Evolutionary conservation across 148 eudicot species (phyloP).

Genomic region (Nepenthes mirabilis): DNA sequence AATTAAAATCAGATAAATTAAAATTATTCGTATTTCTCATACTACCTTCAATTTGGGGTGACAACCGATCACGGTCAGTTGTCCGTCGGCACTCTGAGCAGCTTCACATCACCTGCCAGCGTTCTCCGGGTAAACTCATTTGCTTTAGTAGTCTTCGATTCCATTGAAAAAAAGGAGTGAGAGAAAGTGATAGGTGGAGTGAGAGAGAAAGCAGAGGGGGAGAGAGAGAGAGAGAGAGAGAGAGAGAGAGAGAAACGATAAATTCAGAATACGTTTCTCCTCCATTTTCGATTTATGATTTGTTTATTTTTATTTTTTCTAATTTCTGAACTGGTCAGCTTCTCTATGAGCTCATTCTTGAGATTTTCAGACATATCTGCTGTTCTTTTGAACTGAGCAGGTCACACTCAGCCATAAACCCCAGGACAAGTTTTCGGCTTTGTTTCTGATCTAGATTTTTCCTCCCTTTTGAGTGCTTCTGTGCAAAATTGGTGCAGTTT

Average conservation of each 20-base stretch:
- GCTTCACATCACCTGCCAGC: slow-evolving; percentile 8
- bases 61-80: too few species aligned
- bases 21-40: too few species aligned
- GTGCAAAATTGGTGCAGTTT: slow-evolving; percentile 4
- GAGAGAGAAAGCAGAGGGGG: slow-evolving; percentile 1
- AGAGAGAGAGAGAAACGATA: slow-evolving; percentile 11
- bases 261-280: slow-evolving; percentile 22
- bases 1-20: too few species aligned
- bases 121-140: slow-evolving; percentile 28
- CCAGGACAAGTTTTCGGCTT: background rate
- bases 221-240: background rate
- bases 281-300: background rate
- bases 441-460: slow-evolving; percentile 31
- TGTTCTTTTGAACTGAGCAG: slow-evolving; percentile 9
- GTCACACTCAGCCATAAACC: background rate
- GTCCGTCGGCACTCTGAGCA: too few species aligned
- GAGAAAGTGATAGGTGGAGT: slow-evolving; percentile 21
- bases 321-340: slow-evolving; percentile 37
- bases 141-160: slow-evolving; percentile 45
- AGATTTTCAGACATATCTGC: slow-evolving; percentile 26
- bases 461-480: slow-evolving; percentile 4
- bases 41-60: too few species aligned
- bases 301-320: slow-evolving; percentile 1
- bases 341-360: slow-evolving; percentile 13
- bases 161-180: slow-evolving; percentile 22